Conservation (phyloP, 768 basidiomycete genomes). For the Tulasnella sp. region DNA sequence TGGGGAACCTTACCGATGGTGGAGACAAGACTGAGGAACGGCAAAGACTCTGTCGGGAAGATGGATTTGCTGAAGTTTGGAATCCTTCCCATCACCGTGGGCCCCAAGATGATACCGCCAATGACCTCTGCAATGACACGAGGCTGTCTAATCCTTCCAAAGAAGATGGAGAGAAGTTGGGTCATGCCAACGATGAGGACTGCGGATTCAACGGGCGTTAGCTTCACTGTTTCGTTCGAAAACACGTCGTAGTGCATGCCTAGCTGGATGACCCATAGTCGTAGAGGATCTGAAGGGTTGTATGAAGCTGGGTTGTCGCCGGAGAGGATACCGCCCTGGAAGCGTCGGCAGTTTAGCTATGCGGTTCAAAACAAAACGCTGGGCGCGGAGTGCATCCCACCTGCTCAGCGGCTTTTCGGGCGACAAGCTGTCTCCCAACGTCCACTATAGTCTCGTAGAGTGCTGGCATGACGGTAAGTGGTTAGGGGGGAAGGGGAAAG, state of each 20-base stretch:
- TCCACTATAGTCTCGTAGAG: conserved; percentile 25
- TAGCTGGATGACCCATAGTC: conserved; percentile 76
- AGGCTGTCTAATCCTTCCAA: conserved; percentile 79
- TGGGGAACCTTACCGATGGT: conserved; percentile 57
- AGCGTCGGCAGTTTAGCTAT: neutral
- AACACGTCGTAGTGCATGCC: conserved; percentile 31
- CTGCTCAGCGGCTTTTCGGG: conserved; percentile 30
- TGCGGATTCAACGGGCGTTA: conserved; percentile 40
- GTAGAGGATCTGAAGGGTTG: conserved; percentile 67
- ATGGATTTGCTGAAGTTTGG: conserved; percentile 60
- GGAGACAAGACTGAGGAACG: conserved; percentile 69
- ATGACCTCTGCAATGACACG: conserved; percentile 94
- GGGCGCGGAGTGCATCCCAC: neutral
- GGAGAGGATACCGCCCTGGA: conserved; percentile 75
- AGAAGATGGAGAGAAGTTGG: conserved; percentile 66
- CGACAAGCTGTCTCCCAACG: conserved; percentile 18
- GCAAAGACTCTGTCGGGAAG: conserved; percentile 48
- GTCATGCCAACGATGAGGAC: conserved; percentile 82
- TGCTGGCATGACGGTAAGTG: conserved; percentile 6
- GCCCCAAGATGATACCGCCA: conserved; percentile 83
- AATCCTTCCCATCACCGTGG: conserved; percentile 72
- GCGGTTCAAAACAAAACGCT: conserved; percentile 1
- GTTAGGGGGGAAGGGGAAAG: conserved; percentile 7
- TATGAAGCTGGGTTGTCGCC: conserved; percentile 73
- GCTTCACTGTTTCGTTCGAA: conserved; percentile 29